Base-by-base conservation (phyloP, 495 filamentous ascomycete species). In the Hypoxylon perforatum region DNA sequence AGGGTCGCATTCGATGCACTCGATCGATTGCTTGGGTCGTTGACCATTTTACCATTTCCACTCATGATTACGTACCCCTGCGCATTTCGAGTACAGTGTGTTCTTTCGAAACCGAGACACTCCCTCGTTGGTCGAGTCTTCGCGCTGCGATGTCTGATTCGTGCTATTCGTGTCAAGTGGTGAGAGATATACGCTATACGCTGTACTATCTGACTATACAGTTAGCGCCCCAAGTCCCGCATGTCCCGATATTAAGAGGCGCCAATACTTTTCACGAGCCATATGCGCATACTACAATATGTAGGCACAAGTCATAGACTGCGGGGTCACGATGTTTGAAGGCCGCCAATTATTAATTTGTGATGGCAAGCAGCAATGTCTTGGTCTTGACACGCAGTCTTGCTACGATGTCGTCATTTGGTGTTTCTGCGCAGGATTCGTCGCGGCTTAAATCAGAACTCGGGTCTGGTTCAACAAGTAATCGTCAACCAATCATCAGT, bases 21-120 rank as follows among this genome's bases (percentile, higher is more conserved):
- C 60, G 60, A 69, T 69, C 56, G 56, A 63, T 63, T 52, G n/a
- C 60, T 57, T 57, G 66, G 66, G 60, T 61, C 49, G 63, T 63
- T 42, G 65, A 55, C 56, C 49, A 69, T 63, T 44, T 55, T 17
- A 17, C 17, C 38, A 69, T 63, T 44, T 55, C 21, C 14, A 14
- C 38, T 30, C 14, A 49, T 39, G 39, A 69, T 69, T 69, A 64
- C 65, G 60, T 68, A 68, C 49, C 55, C 55, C 42, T 15, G 30
- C n/a, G n/a, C 38, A 44, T 39, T 14, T 44, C 15, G 6, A 44
- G 7, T 44, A 44, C 41, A 44, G 41, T 44, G 41, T 44, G 1
- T 44, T n/a, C n/a, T n/a, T 17, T 19, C 21, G 3, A 6, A 19
- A 4, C 30, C 7, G 11, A 33, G 30, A 1, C 30, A 17, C 1